Evolutionary conservation across 805 yeast species (phyloP).

Genomic region (Huiozyma sinensis): DNA sequence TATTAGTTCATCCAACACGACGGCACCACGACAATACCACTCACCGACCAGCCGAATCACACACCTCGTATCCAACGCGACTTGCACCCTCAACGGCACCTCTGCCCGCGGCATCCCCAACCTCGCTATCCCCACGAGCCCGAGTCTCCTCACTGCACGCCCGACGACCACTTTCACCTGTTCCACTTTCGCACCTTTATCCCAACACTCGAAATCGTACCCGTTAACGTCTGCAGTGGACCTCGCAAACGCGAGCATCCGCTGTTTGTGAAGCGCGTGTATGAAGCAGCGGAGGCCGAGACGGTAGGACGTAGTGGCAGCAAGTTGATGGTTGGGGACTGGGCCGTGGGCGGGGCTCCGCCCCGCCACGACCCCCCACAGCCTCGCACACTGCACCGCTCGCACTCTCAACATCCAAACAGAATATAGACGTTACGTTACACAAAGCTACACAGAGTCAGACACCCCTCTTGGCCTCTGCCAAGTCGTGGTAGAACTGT

Average conservation of each 20-base stretch:
- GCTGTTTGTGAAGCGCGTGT: not conserved
- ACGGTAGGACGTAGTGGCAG: not conserved
- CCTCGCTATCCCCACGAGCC: not conserved
- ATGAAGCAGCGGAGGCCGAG: not conserved
- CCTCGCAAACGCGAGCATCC: not conserved
- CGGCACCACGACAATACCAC: not conserved
- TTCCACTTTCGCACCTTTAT: not conserved
- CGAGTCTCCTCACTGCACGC: not conserved
- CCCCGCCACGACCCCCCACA: too few species aligned
- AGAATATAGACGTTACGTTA: too few species aligned
- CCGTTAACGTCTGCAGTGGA: slow-evolving; percentile 10
- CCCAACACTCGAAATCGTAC: slow-evolving; percentile 14
- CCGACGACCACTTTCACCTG: not conserved
- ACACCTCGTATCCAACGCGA: not conserved
- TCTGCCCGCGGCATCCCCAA: not conserved
- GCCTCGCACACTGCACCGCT: too few species aligned
- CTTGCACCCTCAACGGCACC: not conserved
- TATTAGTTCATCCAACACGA: not conserved
- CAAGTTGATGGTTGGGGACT: too few species aligned
- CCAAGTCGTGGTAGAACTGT: slow-evolving; percentile 69
- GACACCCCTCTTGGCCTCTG: slow-evolving; percentile 48
- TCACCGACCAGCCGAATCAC: not conserved
- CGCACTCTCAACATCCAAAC: too few species aligned
- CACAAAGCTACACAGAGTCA: too few species aligned
- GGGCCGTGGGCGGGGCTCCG: too few species aligned